These are phyloP conservation scores for Coemansia sp. DNA, from an alignment of 192 early-diverging fungal species.

Conservation along the genomic window DNA sequence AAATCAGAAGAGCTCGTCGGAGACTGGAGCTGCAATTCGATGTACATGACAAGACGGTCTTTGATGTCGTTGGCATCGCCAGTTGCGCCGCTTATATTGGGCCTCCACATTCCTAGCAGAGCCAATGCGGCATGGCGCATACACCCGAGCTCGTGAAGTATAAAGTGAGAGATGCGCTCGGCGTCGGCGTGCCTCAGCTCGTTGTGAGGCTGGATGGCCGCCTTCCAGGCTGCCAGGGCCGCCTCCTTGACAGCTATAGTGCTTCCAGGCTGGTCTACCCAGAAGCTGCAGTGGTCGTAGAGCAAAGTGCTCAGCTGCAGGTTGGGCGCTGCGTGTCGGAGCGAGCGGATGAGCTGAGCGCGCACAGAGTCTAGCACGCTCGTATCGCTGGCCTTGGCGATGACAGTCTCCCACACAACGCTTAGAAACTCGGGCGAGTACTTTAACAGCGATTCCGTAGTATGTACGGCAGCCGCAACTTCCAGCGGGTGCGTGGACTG, in stretches of 20 bases:
- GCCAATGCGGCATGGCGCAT: slow-evolving; percentile 24
- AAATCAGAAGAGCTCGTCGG: slow-evolving; percentile 8
- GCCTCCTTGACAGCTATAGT: slow-evolving; percentile 26
- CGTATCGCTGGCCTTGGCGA: slow-evolving; percentile 29
- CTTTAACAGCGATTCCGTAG: slow-evolving; percentile 48
- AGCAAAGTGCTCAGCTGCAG: slow-evolving; percentile 49
- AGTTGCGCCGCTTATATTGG: neutral
- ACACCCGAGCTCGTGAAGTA: slow-evolving; percentile 17
- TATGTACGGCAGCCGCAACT: slow-evolving; percentile 50
- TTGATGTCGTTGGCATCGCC: slow-evolving; percentile 6
- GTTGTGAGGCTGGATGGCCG: slow-evolving; percentile 45
- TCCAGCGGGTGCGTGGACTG: slow-evolving; percentile 56
- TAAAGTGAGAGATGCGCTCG: slow-evolving; percentile 16
- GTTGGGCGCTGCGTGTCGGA: slow-evolving; percentile 42
- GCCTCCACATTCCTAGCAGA: slow-evolving; percentile 34
- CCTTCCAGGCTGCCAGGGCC: slow-evolving; percentile 34
- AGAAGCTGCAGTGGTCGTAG: slow-evolving; percentile 33
- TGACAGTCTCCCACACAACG: slow-evolving; percentile 56
- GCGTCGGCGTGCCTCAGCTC: slow-evolving; percentile 38
- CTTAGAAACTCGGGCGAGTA: slow-evolving; percentile 50
- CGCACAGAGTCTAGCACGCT: slow-evolving; percentile 35
- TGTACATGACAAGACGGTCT: slow-evolving; percentile 13
- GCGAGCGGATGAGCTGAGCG: slow-evolving; percentile 48
- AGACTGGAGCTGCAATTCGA: slow-evolving; percentile 1
- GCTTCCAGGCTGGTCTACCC: slow-evolving; percentile 24